Base-by-base conservation (phyloP, 23 red algal genomes). In the Chondrus crispus region DNA sequence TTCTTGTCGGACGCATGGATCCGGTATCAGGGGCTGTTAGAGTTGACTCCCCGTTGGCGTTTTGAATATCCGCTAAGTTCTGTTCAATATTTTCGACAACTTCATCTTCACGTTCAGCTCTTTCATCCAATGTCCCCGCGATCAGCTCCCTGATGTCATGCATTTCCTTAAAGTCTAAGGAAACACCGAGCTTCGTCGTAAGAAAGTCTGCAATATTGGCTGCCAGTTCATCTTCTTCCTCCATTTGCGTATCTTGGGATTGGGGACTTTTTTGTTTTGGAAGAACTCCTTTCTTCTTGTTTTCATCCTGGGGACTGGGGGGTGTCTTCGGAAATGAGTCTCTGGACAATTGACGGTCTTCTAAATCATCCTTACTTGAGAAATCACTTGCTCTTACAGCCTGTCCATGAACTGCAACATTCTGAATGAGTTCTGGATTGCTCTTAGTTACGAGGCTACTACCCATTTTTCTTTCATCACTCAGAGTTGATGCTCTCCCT, bases 171-270 rank as follows among this genome's bases (percentile, higher is more conserved):
- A 42, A 28, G 49, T n/a, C 48, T 36, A 90, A 38, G 8, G 78
- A 62, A 43, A 80, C 47, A 7, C 87, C 87, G 55, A 80, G 78
- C 28, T 39, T 68, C 33, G 37, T 51, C 9, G 87, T 45, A 30
- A 90, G 87, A 47, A 80, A 72, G 22, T 90, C 87, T 37, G 64
- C 70, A 90, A 90, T 90, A 68, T 90, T 90, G 44, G 71, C 69
- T 38, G 87, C 87, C 48, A 90, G 14, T 66, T 90, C 87, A 68
- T 90, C 87, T 62, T 90, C 87, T 80, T 90, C 87, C 18, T 66
- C 60, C 26, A 32, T 66, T 66, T 32, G 35, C 60, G 26, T 22
- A 19, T 32, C 6, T 66, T 66, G 7, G 5, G 7, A 22, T 6
- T 22, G 8, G 26, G 60, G 58, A n/a, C n/a, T n/a, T n/a, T n/a